These are phyloP conservation scores for Corylus americana DNA, from an alignment of 306 rosid genomes.

Conservation along the genomic window DNA sequence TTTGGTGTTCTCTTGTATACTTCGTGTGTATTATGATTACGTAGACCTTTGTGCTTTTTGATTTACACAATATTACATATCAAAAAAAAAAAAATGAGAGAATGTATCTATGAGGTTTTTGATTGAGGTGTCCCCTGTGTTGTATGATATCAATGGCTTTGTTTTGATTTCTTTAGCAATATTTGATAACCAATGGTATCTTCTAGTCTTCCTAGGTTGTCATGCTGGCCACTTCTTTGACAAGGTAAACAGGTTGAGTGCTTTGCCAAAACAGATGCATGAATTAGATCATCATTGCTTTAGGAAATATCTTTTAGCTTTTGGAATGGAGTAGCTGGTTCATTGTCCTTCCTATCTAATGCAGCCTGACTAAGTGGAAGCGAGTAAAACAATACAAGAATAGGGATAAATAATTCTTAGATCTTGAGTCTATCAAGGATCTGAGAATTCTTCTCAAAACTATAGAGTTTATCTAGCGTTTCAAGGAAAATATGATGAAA, in stretches of 20 bases:
- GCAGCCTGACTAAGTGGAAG: no score
- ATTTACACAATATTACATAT: no score
- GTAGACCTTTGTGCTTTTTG: no score
- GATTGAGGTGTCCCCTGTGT: not conserved
- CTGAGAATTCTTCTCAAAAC: no score
- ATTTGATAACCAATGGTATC: not conserved
- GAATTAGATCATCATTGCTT: not conserved
- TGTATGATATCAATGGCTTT: conserved; percentile 3
- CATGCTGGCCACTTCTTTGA: not conserved
- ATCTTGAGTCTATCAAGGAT: no score
- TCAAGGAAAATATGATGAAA: no score
- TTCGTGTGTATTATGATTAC: no score
- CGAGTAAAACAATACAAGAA: no score
- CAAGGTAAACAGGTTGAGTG: not conserved
- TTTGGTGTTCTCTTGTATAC: no score
- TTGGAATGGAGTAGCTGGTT: not conserved
- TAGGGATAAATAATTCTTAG: no score
- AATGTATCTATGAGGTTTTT: not conserved
- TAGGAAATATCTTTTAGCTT: not conserved
- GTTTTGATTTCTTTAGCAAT: not conserved
- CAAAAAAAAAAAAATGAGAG: not conserved
- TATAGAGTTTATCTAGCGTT: no score
- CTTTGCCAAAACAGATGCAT: not conserved
- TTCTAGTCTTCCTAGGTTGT: not conserved
- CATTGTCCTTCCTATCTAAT: not conserved